Base-by-base conservation (phyloP, 176 grass and related monocot species). In the Cenchrus purpureus region DNA sequence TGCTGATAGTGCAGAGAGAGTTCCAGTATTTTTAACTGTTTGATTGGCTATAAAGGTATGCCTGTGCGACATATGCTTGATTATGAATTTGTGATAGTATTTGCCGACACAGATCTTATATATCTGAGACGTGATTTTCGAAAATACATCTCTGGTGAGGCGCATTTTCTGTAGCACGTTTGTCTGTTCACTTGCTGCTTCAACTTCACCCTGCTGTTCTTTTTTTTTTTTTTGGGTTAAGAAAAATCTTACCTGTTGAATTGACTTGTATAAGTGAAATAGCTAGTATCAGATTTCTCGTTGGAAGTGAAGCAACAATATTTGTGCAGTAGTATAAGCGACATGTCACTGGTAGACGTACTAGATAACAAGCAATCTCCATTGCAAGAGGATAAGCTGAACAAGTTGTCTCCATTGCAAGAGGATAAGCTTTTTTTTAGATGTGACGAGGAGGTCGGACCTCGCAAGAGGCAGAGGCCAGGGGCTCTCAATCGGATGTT, bases 1-100 rank as follows among this genome's bases (percentile, higher is more conserved):
- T 68, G 52, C 74, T 59, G 83, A 65, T 65, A 82, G 68, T 73
- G 55, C 68, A 62, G 68, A 83, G 51, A 81, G 20, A 50, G 80
- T 82, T 69, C 65, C 53, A 16, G 64, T 48, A 60, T 61, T 85
- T 70, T 59, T 60, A 85, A 42, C 29, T 62, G 15, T 14, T 68
- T 83, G 68, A 73, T 68, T 83, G 68, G 60, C 80, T 62, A 81
- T 56, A 58, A 76, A 16, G 42, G 61, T 68, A 77, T 78, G 28
- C 53, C 52, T 49, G 12, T 9, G 73, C 40, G 10, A 37, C 48
- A 61, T 82, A 71, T 59, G 32, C 68, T 32, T 73, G 25, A 73
- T 53, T 32, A 73, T 70, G 37, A 40, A 40, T 40, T 40, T 40
- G 37, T 40, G 79, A 71, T 8, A 82, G 68, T 32, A 61, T 82